Evolutionary conservation across 2,329 filamentous ascomycete species (phyloP).

Genomic region (Ophiosphaerella herpotricha): DNA sequence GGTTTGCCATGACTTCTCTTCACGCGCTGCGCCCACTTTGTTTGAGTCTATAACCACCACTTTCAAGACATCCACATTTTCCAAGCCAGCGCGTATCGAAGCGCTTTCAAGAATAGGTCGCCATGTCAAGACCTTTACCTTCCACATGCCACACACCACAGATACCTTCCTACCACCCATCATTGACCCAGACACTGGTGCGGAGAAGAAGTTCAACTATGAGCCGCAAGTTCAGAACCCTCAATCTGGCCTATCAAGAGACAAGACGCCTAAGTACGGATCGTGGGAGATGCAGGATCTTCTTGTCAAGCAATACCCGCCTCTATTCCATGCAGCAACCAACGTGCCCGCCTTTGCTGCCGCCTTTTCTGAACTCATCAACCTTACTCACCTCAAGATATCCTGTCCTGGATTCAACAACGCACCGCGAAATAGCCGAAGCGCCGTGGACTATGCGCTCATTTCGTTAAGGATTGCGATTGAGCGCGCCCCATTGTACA

Average conservation of each 20-base stretch:
- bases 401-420: constrained; percentile 74
- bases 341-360: constrained; percentile 84
- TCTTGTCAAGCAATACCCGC: constrained; percentile 83
- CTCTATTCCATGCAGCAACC: constrained; percentile 85
- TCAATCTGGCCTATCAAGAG: constrained; percentile 59
- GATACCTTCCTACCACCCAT: constrained; percentile 85
- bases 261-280: constrained; percentile 74
- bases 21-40: constrained; percentile 69
- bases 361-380: constrained; percentile 70
- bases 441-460: constrained; percentile 84
- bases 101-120: constrained; percentile 78
- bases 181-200: constrained; percentile 74
- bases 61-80: constrained; percentile 76
- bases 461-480: constrained; percentile 84
- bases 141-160: constrained; percentile 75
- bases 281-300: constrained; percentile 79
- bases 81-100: constrained; percentile 71
- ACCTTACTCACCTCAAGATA: constrained; percentile 74
- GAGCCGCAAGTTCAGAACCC: constrained; percentile 69
- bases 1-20: constrained; percentile 71
- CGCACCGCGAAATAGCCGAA: constrained; percentile 70
- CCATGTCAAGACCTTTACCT: constrained; percentile 77
- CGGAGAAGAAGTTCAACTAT: constrained; percentile 81
- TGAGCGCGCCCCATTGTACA: constrained; percentile 70
- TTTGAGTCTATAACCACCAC: constrained; percentile 72